Evolutionary conservation across 2,329 filamentous ascomycete species (phyloP).

Genomic region (Mycocentrospora acerina): DNA sequence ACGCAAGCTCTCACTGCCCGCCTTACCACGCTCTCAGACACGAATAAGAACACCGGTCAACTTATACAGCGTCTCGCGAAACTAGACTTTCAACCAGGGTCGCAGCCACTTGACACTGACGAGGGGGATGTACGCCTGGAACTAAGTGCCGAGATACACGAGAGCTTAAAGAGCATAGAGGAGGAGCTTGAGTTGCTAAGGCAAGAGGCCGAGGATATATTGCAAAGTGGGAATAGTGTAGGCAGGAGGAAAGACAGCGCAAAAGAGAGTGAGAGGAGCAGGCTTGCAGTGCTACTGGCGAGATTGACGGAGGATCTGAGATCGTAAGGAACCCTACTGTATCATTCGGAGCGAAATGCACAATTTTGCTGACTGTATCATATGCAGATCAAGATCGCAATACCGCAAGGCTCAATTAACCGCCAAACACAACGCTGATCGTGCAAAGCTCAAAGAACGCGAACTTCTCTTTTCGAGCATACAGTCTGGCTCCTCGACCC

Average conservation of each 20-base stretch:
- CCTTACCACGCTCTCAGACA: constrained; percentile 55
- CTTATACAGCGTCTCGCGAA: constrained; percentile 60
- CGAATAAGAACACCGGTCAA: constrained; percentile 55
- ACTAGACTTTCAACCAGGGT: constrained; percentile 64
- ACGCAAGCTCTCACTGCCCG: constrained; percentile 48
- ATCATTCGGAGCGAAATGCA: no score
- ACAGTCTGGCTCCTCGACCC: constrained; percentile 45
- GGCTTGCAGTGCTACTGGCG: constrained; percentile 66
- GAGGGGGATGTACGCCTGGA: constrained; percentile 69
- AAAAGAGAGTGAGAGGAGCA: constrained; percentile 63
- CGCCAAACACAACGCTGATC: constrained; percentile 73
- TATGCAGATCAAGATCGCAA: constrained; percentile 57
- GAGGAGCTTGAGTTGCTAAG: constrained; percentile 79
- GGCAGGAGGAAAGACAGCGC: constrained; percentile 51
- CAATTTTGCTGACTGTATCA: no score
- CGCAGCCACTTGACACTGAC: constrained; percentile 59
- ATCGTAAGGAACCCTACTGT: constrained; percentile 52
- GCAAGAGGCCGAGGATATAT: constrained; percentile 75
- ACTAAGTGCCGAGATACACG: constrained; percentile 77
- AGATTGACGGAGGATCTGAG: constrained; percentile 71
- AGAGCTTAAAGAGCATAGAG: constrained; percentile 73
- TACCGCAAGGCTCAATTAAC: constrained; percentile 82
- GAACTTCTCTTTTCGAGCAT: constrained; percentile 72
- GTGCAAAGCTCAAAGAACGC: constrained; percentile 74
- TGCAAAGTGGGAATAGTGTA: constrained; percentile 42